Evolutionary conservation across 2,329 filamentous ascomycete genomes (phyloP), one percentile per base, ranked within the genome.

Genomic region (Arthrobotrys sinensis): DNA sequence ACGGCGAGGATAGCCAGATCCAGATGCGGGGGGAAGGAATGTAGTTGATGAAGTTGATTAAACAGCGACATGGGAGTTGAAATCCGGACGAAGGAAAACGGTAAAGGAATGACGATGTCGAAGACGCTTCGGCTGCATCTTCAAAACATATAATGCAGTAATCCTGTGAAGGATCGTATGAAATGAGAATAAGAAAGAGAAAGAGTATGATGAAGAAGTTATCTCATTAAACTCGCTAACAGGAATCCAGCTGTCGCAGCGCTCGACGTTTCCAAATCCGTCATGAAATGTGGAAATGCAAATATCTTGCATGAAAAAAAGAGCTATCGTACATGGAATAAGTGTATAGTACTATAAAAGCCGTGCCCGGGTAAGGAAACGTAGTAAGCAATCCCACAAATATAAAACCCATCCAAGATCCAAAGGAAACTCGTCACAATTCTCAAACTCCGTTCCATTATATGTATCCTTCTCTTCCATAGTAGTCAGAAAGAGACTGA

Each of bases 381-480:
- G 19, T 24, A 65, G 40, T 11, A 21, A 50, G 38, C 57, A 63
- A 53, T 62, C 45, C 52, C 43, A 16, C 16, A 14, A 52, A 60
- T 6, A 65, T 16, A 16, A 67, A 67, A 36, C 36, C 14, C 16
- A 45, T 38, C 46, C 46, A 65, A 8, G 67, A 64, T 43, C 64
- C n/a, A 76, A 76, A 76, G 38, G 48, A 76, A 71, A 77, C 28
- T 67, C 73, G 66, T 77, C 45, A 50, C 73, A 60, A 70, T 38
- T 38, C 2, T 60, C 55, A 14, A 60, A 60, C 55, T 60, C 55
- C 55, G 16, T 38, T 32, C 50, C 52, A 40, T 57, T 28, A 43
- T 60, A 19, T 32, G 5, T 32, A 32, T 43, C 34, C 55, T 24
- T 28, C 12, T 38, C 16, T 38, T 57, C n/a, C 32, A 38, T 21